phyloP scores from a whole-genome alignment of 306 rosid genomes.

The Lathyrus oleraceus region DNA sequence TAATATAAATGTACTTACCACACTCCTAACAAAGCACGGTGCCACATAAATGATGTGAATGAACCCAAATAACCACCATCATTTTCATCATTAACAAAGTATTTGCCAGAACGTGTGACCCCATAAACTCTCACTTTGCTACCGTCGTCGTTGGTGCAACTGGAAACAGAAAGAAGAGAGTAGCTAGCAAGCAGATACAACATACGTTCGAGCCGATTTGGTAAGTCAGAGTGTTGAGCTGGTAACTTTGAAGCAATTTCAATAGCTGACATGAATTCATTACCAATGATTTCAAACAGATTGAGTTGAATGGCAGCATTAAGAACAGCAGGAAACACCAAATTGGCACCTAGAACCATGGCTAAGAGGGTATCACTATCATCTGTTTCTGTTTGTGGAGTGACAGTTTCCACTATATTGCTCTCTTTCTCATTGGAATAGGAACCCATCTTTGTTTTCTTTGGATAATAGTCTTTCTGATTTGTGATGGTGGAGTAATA shows the following conservation, averaged over 20 bases:
- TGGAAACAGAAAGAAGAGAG: constrained; percentile 31
- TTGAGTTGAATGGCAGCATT: constrained; percentile 43
- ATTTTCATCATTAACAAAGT: background rate
- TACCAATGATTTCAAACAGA: constrained; percentile 33
- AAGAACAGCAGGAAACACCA: constrained; percentile 37
- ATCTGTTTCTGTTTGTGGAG: background rate
- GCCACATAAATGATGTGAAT: background rate
- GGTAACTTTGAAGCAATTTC: constrained; percentile 36
- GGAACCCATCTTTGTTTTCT: background rate
- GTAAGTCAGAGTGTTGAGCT: constrained; percentile 19
- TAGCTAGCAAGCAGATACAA: constrained; percentile 30
- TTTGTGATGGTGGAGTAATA: too few species aligned
- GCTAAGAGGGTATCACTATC: constrained; percentile 21
- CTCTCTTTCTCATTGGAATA: background rate
- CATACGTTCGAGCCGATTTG: constrained; percentile 31
- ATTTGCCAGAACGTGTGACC: constrained; percentile 7
- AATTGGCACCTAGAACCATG: constrained; percentile 28
- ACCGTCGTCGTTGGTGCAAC: constrained; percentile 26
- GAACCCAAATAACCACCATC: background rate
- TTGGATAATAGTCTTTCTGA: too few species aligned
- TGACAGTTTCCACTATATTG: background rate
- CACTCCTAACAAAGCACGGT: background rate
- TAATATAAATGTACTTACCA: constrained; percentile 10
- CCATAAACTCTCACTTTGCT: background rate
- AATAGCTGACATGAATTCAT: constrained; percentile 22